Base-by-base conservation (phyloP, 2,329 filamentous ascomycete genomes). In the Pseudogymnoascus sp. region DNA sequence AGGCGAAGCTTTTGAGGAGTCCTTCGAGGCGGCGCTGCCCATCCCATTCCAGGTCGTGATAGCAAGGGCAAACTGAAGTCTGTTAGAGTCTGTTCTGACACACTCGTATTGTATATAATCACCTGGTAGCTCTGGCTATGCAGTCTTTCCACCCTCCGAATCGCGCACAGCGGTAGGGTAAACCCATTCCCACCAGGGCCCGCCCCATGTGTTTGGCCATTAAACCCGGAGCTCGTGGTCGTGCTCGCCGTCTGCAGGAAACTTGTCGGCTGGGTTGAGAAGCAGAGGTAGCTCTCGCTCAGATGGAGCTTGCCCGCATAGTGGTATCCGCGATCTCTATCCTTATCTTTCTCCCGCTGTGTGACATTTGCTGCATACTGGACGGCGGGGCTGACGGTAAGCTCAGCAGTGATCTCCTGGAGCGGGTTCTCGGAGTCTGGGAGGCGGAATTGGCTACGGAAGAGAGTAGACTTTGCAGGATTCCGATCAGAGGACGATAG, bases 151-250 rank as follows among this genome's bases (percentile, higher is more conserved):
- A 99, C 94, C 60, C 92, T 83, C 65, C 94, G 84, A 69, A 99
- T 93, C 60, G 91, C 89, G 74, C 90, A 97, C 21, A 99, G 82
- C 4, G 94, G 94, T 61, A 97, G 85, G 1, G 90, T 97, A 74
- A 99, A 97, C 64, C 94, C 94, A 79, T 97, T 97, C 39, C 92
- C 93, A 61, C 90, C 90, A 3, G 94, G 93, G 0, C 94, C 94
- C 21, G 90, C 90, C 63, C 94, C 92, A 72, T 96, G 89, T 29
- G 93, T 97, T 74, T 96, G 90, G 13, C 92, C 94, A 3, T 91
- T 95, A 76, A 95, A 97, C 63, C 86, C 85, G 55, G 88, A 90
- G 18, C 92, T 92, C 0, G 88, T 87, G 65, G 85, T 87, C 18
- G 88, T 85, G 73, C 87, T 96, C 13, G 93, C 88, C 0, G 88